A percentile compares a stretch with the other conserved stretches of the same genome.
These are phyloP conservation scores for Coelastrella sp. DNA, from an alignment of 139 green algal species.

Conservation along the genomic window DNA sequence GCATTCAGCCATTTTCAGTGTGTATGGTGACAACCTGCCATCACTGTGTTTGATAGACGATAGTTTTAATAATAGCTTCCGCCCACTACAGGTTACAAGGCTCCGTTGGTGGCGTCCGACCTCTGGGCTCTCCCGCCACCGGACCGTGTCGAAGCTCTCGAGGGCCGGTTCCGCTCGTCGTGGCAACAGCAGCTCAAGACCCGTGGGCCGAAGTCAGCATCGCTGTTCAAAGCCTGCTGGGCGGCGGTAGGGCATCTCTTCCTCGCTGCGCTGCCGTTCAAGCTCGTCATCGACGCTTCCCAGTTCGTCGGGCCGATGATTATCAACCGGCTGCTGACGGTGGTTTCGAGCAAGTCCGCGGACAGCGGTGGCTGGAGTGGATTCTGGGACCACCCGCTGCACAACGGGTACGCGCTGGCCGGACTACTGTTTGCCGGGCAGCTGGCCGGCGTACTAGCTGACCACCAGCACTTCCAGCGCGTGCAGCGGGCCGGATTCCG, in stretches of 20 bases:
- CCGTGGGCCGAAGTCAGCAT: background rate
- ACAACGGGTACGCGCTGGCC: conserved; percentile 51
- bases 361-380: background rate
- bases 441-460: conserved; percentile 56
- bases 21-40: too few relatives aligned
- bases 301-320: conserved; percentile 75
- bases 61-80: too few relatives aligned
- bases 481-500: conserved; percentile 68
- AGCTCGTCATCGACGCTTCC: conserved; percentile 56
- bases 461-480: conserved; percentile 70
- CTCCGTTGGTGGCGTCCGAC: conserved; percentile 58
- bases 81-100: conserved; percentile 57
- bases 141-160: conserved; percentile 55
- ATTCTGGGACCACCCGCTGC: background rate
- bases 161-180: conserved; percentile 38
- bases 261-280: conserved; percentile 66
- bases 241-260: conserved; percentile 46
- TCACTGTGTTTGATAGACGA: too few relatives aligned
- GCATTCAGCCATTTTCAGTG: too few relatives aligned
- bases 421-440: conserved; percentile 56
- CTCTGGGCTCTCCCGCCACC: conserved; percentile 62
- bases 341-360: conserved; percentile 33
- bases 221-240: conserved; percentile 49
- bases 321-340: conserved; percentile 72
- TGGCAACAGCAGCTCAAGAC: conserved; percentile 53